Percentiles rank a stretch among this genome's conserved stretches.
Evolutionary conservation across 108 stramenopile genomes (phyloP).

Genomic region (Licmophora abbreviata): DNA sequence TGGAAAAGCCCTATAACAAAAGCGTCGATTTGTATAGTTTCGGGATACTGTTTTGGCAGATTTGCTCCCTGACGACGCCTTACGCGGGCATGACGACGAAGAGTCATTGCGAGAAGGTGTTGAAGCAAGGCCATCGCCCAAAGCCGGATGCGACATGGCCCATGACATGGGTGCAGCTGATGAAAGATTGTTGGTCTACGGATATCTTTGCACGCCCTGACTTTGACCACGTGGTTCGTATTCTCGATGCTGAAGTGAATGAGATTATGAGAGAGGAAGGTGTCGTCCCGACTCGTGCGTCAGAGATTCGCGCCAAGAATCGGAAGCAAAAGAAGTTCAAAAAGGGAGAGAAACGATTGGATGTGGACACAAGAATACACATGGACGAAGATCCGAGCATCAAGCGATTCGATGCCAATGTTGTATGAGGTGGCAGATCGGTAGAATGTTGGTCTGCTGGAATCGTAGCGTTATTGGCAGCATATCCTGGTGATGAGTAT

Average conservation of each 20-base stretch:
- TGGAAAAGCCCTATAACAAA: constrained; percentile 58
- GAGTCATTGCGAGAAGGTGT: constrained; percentile 68
- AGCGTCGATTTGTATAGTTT: constrained; percentile 77
- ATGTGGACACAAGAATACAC: constrained; percentile 64
- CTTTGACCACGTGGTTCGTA: constrained; percentile 55
- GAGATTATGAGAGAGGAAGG: constrained; percentile 36
- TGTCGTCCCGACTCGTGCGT: constrained; percentile 34
- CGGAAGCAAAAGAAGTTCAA: constrained; percentile 40
- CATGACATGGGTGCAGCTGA: constrained; percentile 56
- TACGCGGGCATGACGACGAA: constrained; percentile 62
- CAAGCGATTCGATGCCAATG: background rate
- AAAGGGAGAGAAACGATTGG: constrained; percentile 29
- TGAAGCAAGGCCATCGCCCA: constrained; percentile 61
- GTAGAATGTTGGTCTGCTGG: too few relatives aligned
- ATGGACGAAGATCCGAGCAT: constrained; percentile 17
- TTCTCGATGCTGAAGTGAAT: constrained; percentile 53
- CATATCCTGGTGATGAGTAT: too few relatives aligned
- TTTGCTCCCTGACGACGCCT: constrained; percentile 73
- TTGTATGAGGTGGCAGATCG: too few relatives aligned
- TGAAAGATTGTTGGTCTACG: constrained; percentile 60
- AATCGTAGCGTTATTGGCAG: too few relatives aligned
- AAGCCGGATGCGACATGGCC: constrained; percentile 72
- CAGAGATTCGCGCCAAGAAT: constrained; percentile 58
- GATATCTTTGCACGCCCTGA: constrained; percentile 42
- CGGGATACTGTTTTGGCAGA: constrained; percentile 79